Evolutionary conservation across 2,329 filamentous ascomycete genomes (phyloP), one percentile per base, ranked within the genome.

Genomic region (Penicillium sp.): DNA sequence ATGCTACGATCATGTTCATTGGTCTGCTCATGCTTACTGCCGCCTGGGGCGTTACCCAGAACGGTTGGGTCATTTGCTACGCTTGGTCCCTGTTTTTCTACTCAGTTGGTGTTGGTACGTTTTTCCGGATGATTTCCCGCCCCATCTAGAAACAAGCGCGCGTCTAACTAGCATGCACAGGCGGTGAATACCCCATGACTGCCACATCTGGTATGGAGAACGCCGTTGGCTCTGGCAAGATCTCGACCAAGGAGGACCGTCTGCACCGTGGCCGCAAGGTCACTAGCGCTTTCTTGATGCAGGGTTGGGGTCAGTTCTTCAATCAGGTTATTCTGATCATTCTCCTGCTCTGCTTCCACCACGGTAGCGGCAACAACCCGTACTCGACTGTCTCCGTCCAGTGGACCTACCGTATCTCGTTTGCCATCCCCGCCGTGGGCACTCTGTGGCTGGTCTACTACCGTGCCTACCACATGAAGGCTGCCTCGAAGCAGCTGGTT

Each of bases 21-120:
- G 94, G 94, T 81, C 83, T 98, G 19, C 71, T 96, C 69, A 95
- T 97, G 90, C 84, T 98, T 58, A 96, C 91, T 50, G 91, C 91
- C 60, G 89, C 90, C 24, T 98, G 94, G 94, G 94, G 93, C 62
- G 78, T 89, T 35, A 91, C 86, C 37, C 83, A 96, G 52, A 88
- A 98, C 71, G 93, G 93, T 69, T 98, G 94, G 94, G 90, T 98
- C 58, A 96, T 97, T 72, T 96, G 92, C 83, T 98, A 98, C 75
- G 90, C 89, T 61, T 96, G 91, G 90, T 91, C 91, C 40, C 85
- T 98, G 39, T 96, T 97, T 83, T 91, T 98, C 81, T 95, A 95
- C 77, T 87, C 89, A 70, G 83, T 88, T 51, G 83, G 82, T 69
- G 82, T 85, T 54, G 75, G 74, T 63, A 69, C 60, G 70, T 62